Conservation (phyloP, 495 filamentous ascomycete species). For the Platismatia glauca region DNA sequence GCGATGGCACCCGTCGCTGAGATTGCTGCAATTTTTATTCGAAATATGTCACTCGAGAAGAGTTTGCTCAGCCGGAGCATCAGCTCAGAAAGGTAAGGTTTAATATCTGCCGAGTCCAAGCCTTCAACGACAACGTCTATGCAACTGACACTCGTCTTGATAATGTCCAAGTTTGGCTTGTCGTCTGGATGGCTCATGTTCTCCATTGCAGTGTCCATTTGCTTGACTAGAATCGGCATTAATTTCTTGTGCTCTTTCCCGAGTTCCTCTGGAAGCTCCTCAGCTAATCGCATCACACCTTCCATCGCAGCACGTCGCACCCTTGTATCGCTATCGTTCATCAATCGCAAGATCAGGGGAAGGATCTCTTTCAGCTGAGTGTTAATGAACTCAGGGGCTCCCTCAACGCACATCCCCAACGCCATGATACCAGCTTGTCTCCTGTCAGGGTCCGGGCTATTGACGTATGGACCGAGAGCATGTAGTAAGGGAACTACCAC, state of each 20-base stretch:
- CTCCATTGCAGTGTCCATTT: conserved; percentile 69
- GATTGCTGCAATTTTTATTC: conserved; percentile 80
- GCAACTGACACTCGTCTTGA: conserved; percentile 81
- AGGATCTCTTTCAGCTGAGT: conserved; percentile 81
- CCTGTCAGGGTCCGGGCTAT: conserved; percentile 59
- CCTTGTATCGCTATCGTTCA: conserved; percentile 70
- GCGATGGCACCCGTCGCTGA: conserved; percentile 87
- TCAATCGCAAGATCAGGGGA: conserved; percentile 73
- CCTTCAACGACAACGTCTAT: conserved; percentile 87
- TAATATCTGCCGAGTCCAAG: conserved; percentile 73
- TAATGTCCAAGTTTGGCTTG: conserved; percentile 61
- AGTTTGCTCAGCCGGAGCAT: conserved; percentile 75
- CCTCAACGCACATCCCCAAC: conserved; percentile 89
- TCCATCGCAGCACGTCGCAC: conserved; percentile 82
- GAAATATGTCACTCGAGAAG: conserved; percentile 68
- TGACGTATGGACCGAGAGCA: conserved; percentile 70
- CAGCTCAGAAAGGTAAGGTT: conserved; percentile 69
- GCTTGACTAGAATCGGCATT: conserved; percentile 75
- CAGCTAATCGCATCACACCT: conserved; percentile 77
- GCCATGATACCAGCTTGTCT: conserved; percentile 86
- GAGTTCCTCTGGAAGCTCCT: conserved; percentile 86
- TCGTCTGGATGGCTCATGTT: conserved; percentile 54
- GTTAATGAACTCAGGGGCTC: conserved; percentile 90
- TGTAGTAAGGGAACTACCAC: conserved; percentile 90
- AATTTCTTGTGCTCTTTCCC: conserved; percentile 71